Evolutionary conservation across 2,329 filamentous ascomycete genomes (phyloP), one percentile per base, ranked within the genome.

Genomic region (Cercospora sp.): DNA sequence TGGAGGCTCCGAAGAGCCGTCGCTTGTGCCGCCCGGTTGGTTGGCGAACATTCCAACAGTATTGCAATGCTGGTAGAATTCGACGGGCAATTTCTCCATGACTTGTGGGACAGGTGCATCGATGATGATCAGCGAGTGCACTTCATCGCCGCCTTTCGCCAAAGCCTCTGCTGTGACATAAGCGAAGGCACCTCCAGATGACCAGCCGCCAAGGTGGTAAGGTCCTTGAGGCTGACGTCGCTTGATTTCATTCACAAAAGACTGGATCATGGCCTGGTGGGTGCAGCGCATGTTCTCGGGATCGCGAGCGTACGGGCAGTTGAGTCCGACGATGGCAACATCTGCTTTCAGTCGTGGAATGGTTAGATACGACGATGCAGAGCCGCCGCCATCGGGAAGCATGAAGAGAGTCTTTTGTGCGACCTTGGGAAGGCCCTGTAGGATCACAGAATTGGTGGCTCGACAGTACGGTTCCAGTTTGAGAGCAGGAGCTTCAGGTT

Each of bases 41-140:
- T 43, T 61, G 34, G 30, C 30, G 13, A 65, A 65, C 13, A 65
- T 24, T 2, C 61, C 61, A 9, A 59, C 40, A 4, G 26, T 26
- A 7, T 59, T 64, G 51, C 61, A 63, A 12, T 64, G 28, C 65
- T 82, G 78, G 74, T 85, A 85, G 16, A 86, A 77, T 34, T 80
- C 79, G n/a, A 79, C 76, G 3, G 91, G 91, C 0, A 91, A 85
- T 21, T 88, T 61, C 45, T 66, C 64, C 64, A 66, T 66, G 5
- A 55, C 43, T 51, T 65, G 64, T 67, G 45, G 63, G 28, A 66
- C 82, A 77, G 53, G 53, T 24, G 53, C 53, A n/a, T 57, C 53
- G 53, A 57, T 57, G 53, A 57, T 32, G n/a, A 57, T 57, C n/a
- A 57, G 24, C 24, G 53, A 57, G 28, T 57, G 53, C 53, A 57